Conservation (phyloP, 495 filamentous ascomycete species). For the Penicillium waksmanii region DNA sequence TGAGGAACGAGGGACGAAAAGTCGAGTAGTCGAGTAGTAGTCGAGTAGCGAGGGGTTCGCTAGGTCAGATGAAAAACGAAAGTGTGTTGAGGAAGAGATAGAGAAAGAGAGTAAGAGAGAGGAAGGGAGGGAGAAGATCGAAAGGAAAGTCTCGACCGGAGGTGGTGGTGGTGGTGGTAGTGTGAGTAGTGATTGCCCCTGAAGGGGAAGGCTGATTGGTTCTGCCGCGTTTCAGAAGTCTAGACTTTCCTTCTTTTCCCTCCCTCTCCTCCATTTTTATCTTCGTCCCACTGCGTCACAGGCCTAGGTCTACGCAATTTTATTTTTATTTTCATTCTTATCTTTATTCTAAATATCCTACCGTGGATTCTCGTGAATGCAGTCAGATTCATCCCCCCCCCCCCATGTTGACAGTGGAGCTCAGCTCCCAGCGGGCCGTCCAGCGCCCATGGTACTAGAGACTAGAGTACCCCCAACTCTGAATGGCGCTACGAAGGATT, state of each 20-base stretch:
- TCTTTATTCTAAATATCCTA: background rate
- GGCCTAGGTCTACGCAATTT: background rate
- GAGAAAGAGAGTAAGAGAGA: constrained; percentile 10
- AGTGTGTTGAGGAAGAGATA: background rate
- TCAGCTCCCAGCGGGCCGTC: background rate
- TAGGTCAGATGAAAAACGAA: constrained; percentile 2
- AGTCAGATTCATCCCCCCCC: background rate
- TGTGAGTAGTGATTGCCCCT: constrained; percentile 13
- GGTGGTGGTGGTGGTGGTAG: background rate
- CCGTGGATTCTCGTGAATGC: too few species aligned
- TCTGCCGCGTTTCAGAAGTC: constrained; percentile 26
- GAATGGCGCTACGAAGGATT: background rate
- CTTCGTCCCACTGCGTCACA: background rate
- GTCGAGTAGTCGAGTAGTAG: background rate
- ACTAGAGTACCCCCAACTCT: too few species aligned
- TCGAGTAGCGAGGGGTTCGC: background rate
- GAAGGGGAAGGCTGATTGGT: constrained; percentile 21
- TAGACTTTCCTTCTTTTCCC: constrained; percentile 12
- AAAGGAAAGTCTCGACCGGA: constrained; percentile 11
- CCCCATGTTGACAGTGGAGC: constrained; percentile 5
- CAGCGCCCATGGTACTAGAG: background rate
- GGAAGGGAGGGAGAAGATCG: background rate
- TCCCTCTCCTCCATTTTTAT: background rate
- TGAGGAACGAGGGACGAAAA: constrained; percentile 4
- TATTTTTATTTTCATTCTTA: background rate